phyloP scores from a whole-genome alignment of 2,329 filamentous ascomycete species.

The Atkinsonella texensis region DNA sequence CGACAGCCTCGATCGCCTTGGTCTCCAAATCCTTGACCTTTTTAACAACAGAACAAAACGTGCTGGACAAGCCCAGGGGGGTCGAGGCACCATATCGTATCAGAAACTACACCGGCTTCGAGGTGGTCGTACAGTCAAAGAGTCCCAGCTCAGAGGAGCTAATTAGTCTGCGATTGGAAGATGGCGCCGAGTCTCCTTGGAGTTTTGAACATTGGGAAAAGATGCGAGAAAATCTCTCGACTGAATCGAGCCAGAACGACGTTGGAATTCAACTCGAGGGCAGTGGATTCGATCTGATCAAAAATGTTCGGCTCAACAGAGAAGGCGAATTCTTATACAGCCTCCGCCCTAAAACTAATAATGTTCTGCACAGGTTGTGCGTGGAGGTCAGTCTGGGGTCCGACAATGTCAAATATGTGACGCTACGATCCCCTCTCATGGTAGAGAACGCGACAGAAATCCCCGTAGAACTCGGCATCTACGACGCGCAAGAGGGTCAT shows the following conservation, averaged over 20 bases:
- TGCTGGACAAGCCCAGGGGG: slow-evolving; percentile 84
- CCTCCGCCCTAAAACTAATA: slow-evolving; percentile 74
- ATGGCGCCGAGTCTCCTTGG: slow-evolving; percentile 90
- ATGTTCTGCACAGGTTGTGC: slow-evolving; percentile 75
- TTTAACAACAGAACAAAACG: slow-evolving; percentile 70
- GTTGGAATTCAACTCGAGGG: slow-evolving; percentile 80
- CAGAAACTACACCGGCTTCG: slow-evolving; percentile 91
- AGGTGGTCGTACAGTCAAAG: slow-evolving; percentile 72
- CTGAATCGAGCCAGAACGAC: slow-evolving; percentile 67
- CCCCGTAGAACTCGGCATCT: slow-evolving; percentile 85
- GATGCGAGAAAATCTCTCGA: slow-evolving; percentile 83
- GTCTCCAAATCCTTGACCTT: slow-evolving; percentile 90
- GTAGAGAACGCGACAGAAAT: slow-evolving; percentile 97
- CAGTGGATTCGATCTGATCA: slow-evolving; percentile 85
- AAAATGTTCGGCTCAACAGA: slow-evolving; percentile 79
- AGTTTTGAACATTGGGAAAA: slow-evolving; percentile 94
- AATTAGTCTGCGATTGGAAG: slow-evolving; percentile 63
- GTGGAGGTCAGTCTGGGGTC: slow-evolving; percentile 84
- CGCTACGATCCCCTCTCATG: slow-evolving; percentile 78
- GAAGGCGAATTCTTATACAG: slow-evolving; percentile 90
- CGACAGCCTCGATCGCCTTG: slow-evolving; percentile 84
- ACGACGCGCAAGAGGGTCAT: slow-evolving; percentile 75
- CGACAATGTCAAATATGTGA: slow-evolving; percentile 98
- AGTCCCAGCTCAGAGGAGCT: slow-evolving; percentile 51
- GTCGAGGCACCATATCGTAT: slow-evolving; percentile 88